Conservation (phyloP, 352 stramenopile species). For the Pythium monospermum region DNA sequence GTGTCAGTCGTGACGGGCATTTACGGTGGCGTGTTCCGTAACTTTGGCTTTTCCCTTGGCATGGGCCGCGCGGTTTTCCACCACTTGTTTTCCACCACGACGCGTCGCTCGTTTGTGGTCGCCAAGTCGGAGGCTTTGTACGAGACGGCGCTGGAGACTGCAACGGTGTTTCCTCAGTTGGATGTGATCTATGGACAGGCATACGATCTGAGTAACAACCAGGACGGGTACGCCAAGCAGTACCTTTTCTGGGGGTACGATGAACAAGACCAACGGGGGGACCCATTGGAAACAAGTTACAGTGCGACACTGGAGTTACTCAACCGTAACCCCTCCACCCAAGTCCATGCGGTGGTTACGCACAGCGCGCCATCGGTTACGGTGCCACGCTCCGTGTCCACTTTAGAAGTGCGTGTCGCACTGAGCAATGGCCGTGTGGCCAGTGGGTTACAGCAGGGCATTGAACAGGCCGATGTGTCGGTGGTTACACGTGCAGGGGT, state of each 20-base stretch:
- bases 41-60: conserved; percentile 55
- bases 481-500: conserved; percentile 45
- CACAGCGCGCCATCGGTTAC: conserved; percentile 34
- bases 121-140: conserved; percentile 71
- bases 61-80: conserved; percentile 67
- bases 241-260: conserved; percentile 89
- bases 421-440: conserved; percentile 28
- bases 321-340: conserved; percentile 60
- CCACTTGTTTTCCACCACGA: conserved; percentile 33
- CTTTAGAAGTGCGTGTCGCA: conserved; percentile 51
- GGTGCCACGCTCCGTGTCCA: conserved; percentile 32
- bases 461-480: conserved; percentile 56
- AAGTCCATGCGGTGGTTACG: conserved; percentile 52
- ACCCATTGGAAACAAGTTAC: conserved; percentile 30
- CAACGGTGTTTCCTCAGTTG: conserved; percentile 41
- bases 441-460: conserved; percentile 32
- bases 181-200: conserved; percentile 51
- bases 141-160: conserved; percentile 39
- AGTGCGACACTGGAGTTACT: conserved; percentile 41
- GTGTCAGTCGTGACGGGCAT: conserved; percentile 44
- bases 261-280: conserved; percentile 37
- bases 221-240: conserved; percentile 72
- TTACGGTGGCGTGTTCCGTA: conserved; percentile 64
- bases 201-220: conserved; percentile 30
- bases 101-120: conserved; percentile 73